Evolutionary conservation across 2,329 filamentous ascomycete species (phyloP), one percentile per base, ranked within the genome.

Genomic region (Amesomyces nigricolor): DNA sequence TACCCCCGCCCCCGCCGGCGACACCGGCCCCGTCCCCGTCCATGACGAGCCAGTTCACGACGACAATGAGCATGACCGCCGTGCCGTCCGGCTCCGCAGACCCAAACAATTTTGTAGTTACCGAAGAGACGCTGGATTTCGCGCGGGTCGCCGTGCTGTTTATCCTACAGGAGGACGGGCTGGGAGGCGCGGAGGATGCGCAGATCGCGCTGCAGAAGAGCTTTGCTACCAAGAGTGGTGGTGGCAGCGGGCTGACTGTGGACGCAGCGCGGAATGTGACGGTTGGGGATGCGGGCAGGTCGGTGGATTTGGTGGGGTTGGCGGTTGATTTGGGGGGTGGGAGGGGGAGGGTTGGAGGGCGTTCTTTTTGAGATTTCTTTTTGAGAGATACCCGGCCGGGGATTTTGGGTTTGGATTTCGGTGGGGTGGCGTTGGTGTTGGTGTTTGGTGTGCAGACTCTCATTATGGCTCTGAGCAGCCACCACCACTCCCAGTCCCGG

Each of bases 71-170:
- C 11, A 52, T 62, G 56, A 45, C 60, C 2, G 55, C 64, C 2
- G 61, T 66, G 11, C 62, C 72, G 19, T 19, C 40, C 66, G 32
- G 32, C 32, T 35, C 32, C 11, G 11, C 66, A 11, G 62, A 69
- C 3, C 19, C 43, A 17, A 19, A 62, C 1, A 19, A 62, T 1
- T 85, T 85, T 48, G 66, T 65, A 0, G 71, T 82, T 11, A 80
- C 79, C 1, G 75, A 84, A 54, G 73, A 80, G 48, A 75, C 77
- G 0, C 70, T 85, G 1, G 84, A 87, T 63, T 88, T 88, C 70
- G 78, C 82, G 0, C 76, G 84, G 3, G 76, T 85, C 2, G 78
- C 77, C 0, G 78, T 87, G 2, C 72, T 88, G 14, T 86, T 76
- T 60, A 73, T 88, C 26, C 70, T 87, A 2, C 81, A 87, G 63